Percentiles rank a stretch among this genome's conserved stretches.
Conservation (phyloP, 176 grass and related monocot genomes). For the Oryza punctata region DNA sequence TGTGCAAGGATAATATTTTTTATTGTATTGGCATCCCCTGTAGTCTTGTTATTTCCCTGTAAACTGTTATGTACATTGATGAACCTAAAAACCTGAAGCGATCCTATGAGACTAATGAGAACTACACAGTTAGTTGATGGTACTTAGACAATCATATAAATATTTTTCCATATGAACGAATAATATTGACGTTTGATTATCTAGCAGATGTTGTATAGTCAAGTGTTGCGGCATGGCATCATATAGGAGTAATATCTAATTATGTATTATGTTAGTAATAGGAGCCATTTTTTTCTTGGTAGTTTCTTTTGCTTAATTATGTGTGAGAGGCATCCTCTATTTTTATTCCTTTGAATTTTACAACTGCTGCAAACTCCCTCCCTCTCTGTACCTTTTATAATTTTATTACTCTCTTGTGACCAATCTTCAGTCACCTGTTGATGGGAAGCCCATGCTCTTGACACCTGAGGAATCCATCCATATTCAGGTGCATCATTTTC, state of each 20-base stretch:
- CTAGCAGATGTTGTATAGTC: background rate
- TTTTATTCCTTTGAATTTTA: background rate
- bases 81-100: background rate
- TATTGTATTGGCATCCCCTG: background rate
- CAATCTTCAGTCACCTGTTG: constrained; percentile 84
- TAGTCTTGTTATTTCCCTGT: constrained; percentile 19
- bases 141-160: too few species aligned
- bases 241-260: background rate
- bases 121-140: background rate
- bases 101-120: background rate
- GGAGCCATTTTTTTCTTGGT: background rate
- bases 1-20: background rate
- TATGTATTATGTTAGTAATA: background rate
- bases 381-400: constrained; percentile 3
- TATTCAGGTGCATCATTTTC: constrained; percentile 67
- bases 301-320: constrained; percentile 2
- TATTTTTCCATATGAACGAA: too few species aligned
- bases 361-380: background rate
- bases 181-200: background rate
- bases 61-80: background rate
- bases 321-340: background rate
- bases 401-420: constrained; percentile 15
- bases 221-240: background rate
- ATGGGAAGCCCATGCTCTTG: constrained; percentile 94
- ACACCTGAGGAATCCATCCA: constrained; percentile 96